These are phyloP conservation scores for Polytolypa hystricis DNA, from an alignment of 2,329 filamentous ascomycete genomes.

Conservation along the genomic window DNA sequence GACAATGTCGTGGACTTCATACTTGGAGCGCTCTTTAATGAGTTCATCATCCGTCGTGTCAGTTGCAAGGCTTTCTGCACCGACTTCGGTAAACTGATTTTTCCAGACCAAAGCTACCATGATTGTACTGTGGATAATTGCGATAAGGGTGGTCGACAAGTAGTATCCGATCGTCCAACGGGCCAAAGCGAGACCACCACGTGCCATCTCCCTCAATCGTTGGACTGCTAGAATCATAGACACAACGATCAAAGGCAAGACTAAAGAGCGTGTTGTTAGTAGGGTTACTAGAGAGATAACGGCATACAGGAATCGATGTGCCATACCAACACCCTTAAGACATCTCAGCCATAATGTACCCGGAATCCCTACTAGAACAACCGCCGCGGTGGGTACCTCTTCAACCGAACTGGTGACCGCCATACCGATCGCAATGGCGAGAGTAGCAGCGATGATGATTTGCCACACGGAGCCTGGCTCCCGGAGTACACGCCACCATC, in stretches of 20 bases:
- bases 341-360: conserved; percentile 41
- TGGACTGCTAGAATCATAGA: conserved; percentile 44
- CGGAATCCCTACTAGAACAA: conserved; percentile 37
- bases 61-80: neutral
- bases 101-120: conserved; percentile 39
- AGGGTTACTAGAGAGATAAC: too few relatives aligned
- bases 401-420: conserved; percentile 34
- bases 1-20: conserved; percentile 34
- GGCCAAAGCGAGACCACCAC: conserved; percentile 36
- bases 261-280: conserved; percentile 22
- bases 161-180: conserved; percentile 42
- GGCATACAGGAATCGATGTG: too few relatives aligned
- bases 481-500: conserved; percentile 27
- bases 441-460: conserved; percentile 38
- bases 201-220: conserved; percentile 37
- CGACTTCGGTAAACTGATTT: conserved; percentile 30
- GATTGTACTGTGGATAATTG: conserved; percentile 38
- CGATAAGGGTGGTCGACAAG: conserved; percentile 39
- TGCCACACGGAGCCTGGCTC: conserved; percentile 38
- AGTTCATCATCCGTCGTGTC: conserved; percentile 12
- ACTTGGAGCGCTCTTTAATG: conserved; percentile 24
- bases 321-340: conserved; percentile 38
- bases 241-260: conserved; percentile 42
- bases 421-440: conserved; percentile 42
- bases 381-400: conserved; percentile 33